Percentiles rank a stretch among this genome's conserved stretches.
These are phyloP conservation scores for Mycena rosella DNA, from an alignment of 768 basidiomycete species.

Conservation along the genomic window DNA sequence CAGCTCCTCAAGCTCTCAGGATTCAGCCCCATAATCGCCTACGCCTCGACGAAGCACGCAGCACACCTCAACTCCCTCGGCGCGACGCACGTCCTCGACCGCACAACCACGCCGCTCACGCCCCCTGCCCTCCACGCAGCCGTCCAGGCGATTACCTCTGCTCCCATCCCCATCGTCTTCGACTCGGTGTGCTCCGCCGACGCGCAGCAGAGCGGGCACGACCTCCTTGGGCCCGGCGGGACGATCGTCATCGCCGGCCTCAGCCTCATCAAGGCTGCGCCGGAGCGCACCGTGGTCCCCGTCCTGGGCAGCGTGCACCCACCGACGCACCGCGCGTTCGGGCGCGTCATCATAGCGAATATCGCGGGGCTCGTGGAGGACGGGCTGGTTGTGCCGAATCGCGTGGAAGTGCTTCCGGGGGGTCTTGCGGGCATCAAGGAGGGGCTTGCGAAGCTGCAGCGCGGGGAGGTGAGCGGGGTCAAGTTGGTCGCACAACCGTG, in stretches of 20 bases:
- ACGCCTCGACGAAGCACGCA: constrained; percentile 42
- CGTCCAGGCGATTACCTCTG: neutral
- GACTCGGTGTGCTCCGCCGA: neutral
- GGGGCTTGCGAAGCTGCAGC: constrained; percentile 39
- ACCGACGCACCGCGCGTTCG: constrained; percentile 4
- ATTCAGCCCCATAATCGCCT: constrained; percentile 46
- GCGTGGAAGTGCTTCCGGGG: constrained; percentile 26
- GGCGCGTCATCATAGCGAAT: neutral
- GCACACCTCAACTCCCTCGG: constrained; percentile 44
- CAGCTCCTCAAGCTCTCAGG: constrained; percentile 46
- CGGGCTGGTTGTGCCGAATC: too few species aligned
- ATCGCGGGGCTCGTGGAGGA: too few species aligned
- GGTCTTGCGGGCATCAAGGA: constrained; percentile 42
- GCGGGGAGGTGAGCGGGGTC: constrained; percentile 39
- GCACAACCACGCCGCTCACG: neutral
- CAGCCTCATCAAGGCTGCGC: neutral
- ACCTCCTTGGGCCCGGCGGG: constrained; percentile 37
- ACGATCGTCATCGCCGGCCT: constrained; percentile 29
- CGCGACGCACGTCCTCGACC: constrained; percentile 41
- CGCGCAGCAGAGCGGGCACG: constrained; percentile 27
- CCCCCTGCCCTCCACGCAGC: neutral
- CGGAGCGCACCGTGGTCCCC: neutral
- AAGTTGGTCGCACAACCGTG: constrained; percentile 40
- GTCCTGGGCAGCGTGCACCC: neutral
- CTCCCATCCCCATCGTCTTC: neutral